Percentiles rank a stretch among this genome's conserved stretches.
Evolutionary conservation across 306 rosid species (phyloP).

Genomic region (Ormosia semicastrata): DNA sequence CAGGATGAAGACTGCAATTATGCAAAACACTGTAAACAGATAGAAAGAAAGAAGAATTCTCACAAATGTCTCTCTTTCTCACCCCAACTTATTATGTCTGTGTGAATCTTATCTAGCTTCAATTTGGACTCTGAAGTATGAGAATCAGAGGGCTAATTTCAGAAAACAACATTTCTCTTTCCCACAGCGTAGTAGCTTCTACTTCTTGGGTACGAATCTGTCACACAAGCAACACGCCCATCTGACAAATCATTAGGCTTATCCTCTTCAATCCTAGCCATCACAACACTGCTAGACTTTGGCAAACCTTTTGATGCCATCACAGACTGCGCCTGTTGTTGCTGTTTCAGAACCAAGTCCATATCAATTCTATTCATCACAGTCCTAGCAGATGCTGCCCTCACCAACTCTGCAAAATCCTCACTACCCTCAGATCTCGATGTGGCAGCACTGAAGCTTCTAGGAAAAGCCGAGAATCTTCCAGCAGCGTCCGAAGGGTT

Average conservation of each 20-base stretch:
- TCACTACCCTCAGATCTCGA: constrained; percentile 29
- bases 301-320: constrained; percentile 39
- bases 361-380: constrained; percentile 38
- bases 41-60: not conserved
- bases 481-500: constrained; percentile 31
- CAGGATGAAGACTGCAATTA: not conserved
- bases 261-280: constrained; percentile 74
- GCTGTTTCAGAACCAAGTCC: constrained; percentile 42
- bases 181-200: constrained; percentile 63
- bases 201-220: constrained; percentile 49
- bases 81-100: not conserved
- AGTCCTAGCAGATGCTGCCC: constrained; percentile 73
- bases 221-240: not conserved
- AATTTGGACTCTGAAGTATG: not conserved
- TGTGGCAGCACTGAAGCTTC: constrained; percentile 52
- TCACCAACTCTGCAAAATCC: constrained; percentile 60
- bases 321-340: not conserved
- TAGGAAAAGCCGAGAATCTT: constrained; percentile 39
- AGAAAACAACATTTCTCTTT: constrained; percentile 23
- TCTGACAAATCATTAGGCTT: constrained; percentile 40
- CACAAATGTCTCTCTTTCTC: not conserved
- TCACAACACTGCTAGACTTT: constrained; percentile 60
- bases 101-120: not conserved
- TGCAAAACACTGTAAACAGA: not conserved
- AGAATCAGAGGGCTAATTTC: not conserved